Conservation (phyloP, 2,329 filamentous ascomycete genomes). For the Passalora sequoiae region DNA sequence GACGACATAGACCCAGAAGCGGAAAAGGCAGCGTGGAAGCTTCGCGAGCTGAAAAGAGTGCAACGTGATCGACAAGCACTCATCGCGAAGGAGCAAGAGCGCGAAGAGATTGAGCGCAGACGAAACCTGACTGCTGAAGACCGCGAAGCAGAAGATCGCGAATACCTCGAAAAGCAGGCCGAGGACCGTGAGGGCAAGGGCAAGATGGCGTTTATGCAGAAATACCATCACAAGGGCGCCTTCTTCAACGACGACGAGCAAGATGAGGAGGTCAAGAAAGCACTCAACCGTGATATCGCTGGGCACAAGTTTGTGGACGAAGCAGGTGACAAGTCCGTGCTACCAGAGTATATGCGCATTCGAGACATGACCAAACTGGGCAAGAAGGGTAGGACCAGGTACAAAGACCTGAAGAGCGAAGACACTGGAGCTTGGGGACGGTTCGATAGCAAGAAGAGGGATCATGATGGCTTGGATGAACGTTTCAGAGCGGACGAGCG, state of each 20-base stretch:
- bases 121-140: constrained; percentile 83
- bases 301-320: constrained; percentile 79
- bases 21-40: constrained; percentile 87
- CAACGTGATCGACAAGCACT: constrained; percentile 72
- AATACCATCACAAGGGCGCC: constrained; percentile 94
- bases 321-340: constrained; percentile 66
- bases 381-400: constrained; percentile 84
- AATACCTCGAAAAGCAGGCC: constrained; percentile 69
- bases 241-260: constrained; percentile 76
- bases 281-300: constrained; percentile 80
- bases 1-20: constrained; percentile 82
- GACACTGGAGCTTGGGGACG: constrained; percentile 84
- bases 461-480: constrained; percentile 53
- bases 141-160: constrained; percentile 76
- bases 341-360: constrained; percentile 89
- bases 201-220: constrained; percentile 86
- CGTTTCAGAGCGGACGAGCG: constrained; percentile 60
- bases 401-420: constrained; percentile 80
- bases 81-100: constrained; percentile 77
- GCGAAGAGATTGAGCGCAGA: constrained; percentile 82
- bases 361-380: constrained; percentile 91
- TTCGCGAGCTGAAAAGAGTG: constrained; percentile 83
- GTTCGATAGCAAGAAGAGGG: constrained; percentile 49
- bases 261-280: constrained; percentile 63
- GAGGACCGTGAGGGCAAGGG: constrained; percentile 69